Conservation (phyloP, 805 yeast species). For the Jamesozyma spencerorum region DNA sequence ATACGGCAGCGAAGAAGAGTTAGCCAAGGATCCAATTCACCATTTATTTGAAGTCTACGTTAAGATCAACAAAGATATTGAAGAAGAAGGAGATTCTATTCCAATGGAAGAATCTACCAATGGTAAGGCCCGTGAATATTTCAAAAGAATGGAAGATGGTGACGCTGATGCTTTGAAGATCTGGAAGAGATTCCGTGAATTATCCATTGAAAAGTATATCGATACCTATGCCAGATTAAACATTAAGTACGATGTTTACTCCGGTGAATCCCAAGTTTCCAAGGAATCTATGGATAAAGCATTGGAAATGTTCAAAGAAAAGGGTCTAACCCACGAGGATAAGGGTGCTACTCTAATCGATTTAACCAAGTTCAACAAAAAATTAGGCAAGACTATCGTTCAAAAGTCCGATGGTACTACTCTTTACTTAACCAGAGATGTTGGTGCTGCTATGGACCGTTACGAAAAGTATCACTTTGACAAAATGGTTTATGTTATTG, state of each 20-base stretch:
- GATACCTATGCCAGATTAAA: conserved; percentile 87
- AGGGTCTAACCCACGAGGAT: conserved; percentile 70
- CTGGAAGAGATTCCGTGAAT: conserved; percentile 86
- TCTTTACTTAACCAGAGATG: conserved; percentile 87
- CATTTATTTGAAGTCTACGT: conserved; percentile 95
- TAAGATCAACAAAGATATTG: conserved; percentile 68
- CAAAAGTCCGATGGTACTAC: conserved; percentile 95
- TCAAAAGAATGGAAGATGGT: conserved; percentile 89
- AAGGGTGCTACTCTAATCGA: conserved; percentile 87
- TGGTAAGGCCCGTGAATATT: conserved; percentile 77
- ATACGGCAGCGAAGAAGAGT: conserved; percentile 71
- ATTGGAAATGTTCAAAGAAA: conserved; percentile 50
- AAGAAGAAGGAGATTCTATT: conserved; percentile 41
- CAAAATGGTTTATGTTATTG: conserved; percentile 93
- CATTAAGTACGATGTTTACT: conserved; percentile 77
- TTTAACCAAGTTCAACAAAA: conserved; percentile 74
- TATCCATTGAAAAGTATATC: conserved; percentile 78
- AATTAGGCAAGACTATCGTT: conserved; percentile 85
- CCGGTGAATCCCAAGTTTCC: conserved; percentile 94
- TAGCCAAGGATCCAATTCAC: conserved; percentile 75
- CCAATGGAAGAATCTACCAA: conserved; percentile 50
- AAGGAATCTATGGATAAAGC: conserved; percentile 61
- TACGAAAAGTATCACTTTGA: conserved; percentile 76
- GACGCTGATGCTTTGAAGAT: conserved; percentile 66
- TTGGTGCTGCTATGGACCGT: conserved; percentile 93